Conservation (phyloP, 2,329 filamentous ascomycete species). For the Rosellinia necatrix region DNA sequence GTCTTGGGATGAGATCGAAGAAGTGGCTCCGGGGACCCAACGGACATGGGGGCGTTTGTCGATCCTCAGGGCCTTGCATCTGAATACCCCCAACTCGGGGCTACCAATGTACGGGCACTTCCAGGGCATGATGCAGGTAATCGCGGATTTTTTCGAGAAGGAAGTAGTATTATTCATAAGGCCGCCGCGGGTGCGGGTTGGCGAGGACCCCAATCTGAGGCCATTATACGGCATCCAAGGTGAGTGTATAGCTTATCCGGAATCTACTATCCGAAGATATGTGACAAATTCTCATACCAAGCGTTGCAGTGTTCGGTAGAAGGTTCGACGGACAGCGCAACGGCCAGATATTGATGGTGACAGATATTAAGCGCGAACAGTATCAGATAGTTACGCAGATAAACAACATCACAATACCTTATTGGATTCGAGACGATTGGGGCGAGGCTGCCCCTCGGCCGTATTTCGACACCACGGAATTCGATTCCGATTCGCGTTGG, state of each 20-base stretch:
- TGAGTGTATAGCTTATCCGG: too few relatives aligned
- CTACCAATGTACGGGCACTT: neutral
- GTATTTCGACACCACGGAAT: neutral
- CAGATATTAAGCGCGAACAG: neutral
- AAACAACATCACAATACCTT: neutral
- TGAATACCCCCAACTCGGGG: neutral
- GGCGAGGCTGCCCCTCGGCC: too few relatives aligned
- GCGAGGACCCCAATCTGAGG: too few relatives aligned
- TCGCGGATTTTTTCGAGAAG: neutral
- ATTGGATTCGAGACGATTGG: too few relatives aligned
- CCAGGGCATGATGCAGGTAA: neutral
- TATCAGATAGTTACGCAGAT: neutral
- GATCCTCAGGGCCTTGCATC: neutral
- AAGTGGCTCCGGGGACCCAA: neutral
- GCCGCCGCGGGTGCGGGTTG: neutral
- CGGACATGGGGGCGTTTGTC: neutral
- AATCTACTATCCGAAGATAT: neutral
- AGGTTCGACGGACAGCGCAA: neutral
- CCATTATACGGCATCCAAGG: too few relatives aligned
- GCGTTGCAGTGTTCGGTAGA: neutral
- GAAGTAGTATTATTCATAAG: constrained; percentile 1
- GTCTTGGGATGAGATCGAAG: neutral
- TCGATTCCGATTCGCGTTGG: neutral
- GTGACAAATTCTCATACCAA: neutral
- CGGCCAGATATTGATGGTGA: neutral